Conservation (phyloP, 345 rosid species). For the Garcia nutans region DNA sequence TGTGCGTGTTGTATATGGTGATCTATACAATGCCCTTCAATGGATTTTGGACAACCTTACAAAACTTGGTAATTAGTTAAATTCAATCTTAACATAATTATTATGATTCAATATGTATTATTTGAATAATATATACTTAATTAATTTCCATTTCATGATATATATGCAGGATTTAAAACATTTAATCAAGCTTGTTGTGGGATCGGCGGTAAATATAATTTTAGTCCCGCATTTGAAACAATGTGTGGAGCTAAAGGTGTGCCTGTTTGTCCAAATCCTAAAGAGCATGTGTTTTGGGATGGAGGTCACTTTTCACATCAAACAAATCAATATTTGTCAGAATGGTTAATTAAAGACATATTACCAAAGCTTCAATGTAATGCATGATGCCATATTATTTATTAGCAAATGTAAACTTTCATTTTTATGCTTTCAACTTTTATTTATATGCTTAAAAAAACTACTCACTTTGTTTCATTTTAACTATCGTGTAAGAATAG, state of each 20-base stretch:
- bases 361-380: constrained; percentile 18
- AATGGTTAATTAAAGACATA: constrained; percentile 24
- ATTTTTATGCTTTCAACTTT: no score
- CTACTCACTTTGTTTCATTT: no score
- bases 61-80: background rate
- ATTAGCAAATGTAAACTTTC: no score
- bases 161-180: background rate
- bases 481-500: no score
- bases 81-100: background rate
- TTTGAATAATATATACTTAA: no score
- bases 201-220: constrained; percentile 31
- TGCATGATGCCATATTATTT: background rate
- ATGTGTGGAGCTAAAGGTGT: constrained; percentile 30
- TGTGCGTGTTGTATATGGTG: background rate
- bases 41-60: background rate
- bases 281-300: constrained; percentile 36
- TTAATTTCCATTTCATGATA: background rate
- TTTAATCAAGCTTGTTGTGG: constrained; percentile 14
- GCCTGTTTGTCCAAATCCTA: constrained; percentile 30
- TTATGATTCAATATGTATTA: background rate
- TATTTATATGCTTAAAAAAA: no score
- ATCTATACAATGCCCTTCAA: background rate
- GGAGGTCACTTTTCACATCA: constrained; percentile 35
- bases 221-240: background rate
- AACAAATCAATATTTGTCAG: constrained; percentile 24